Base-by-base conservation (phyloP, 768 basidiomycete genomes). In the Pleurotus djamor region DNA sequence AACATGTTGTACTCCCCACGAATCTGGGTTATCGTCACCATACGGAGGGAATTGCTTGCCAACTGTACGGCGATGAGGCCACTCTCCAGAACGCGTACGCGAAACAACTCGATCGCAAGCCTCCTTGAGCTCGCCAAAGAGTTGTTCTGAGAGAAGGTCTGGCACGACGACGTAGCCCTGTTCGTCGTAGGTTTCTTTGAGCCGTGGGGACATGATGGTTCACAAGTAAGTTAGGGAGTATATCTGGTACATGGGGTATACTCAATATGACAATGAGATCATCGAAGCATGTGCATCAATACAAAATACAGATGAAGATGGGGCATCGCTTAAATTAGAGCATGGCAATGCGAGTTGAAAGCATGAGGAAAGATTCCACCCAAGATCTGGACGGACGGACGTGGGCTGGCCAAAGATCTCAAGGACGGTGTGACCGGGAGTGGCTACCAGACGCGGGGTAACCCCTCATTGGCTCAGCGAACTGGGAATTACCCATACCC, bases 41-140 rank as follows among this genome's bases (percentile, higher is more conserved):
- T 79, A 92, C 0, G 90, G 91, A 3, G 91, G 89, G 61, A 92
- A 92, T 68, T 91, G 88, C 61, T 86, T 87, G 1, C 91, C 91
- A 14, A 92, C 87, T 0, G 84, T 86, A 37, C 91, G 81, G 3
- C 88, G 77, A 63, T 87, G 77, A 0, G 82, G 74, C 91, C 90
- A 92, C 2, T 68, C 60, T 1, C 88, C 88, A 0, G 74, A 54
- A 4, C 90, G 83, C 0, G 89, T 88, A 33, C 76, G 78, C 16
- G 71, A 65, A 21, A 85, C 76, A 3, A 76, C 80, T 17, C 79
- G 71, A 12, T 79, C 79, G 60, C 82, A 83, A 4, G 90, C 88
- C 0, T 66, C 69, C 56, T 74, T 67, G 14, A 91, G 78, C 1
- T 67, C 66, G 1, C 65, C 54, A 54, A 79, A 69, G 34, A 78